phyloP scores from a whole-genome alignment of 805 yeast genomes.

The Wickerhamomyces bovis region DNA sequence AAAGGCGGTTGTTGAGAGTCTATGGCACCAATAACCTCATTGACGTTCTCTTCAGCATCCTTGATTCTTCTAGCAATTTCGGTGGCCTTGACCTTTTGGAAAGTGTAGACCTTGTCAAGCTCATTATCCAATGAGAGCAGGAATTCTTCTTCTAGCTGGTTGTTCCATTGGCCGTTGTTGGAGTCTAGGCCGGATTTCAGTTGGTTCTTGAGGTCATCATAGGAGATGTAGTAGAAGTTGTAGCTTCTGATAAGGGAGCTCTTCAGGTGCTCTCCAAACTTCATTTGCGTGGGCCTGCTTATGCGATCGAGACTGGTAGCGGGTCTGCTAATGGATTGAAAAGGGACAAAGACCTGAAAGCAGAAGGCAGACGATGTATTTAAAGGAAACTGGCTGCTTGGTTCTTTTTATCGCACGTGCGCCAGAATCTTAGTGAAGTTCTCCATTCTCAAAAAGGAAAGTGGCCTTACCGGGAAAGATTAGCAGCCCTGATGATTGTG shows the following conservation, averaged over 20 bases:
- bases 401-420: neutral
- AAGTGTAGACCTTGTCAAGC: slow-evolving; percentile 87
- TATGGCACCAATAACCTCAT: slow-evolving; percentile 54
- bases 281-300: slow-evolving; percentile 47
- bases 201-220: slow-evolving; percentile 83
- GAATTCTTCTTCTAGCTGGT: slow-evolving; percentile 75
- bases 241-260: slow-evolving; percentile 87
- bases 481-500: neutral
- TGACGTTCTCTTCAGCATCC: slow-evolving; percentile 70
- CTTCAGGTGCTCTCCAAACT: slow-evolving; percentile 91
- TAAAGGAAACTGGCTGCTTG: neutral
- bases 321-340: too few species aligned
- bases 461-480: neutral
- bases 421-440: neutral
- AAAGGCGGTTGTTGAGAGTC: slow-evolving; percentile 36
- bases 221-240: slow-evolving; percentile 83
- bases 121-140: slow-evolving; percentile 69
- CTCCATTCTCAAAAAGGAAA: neutral
- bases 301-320: too few species aligned
- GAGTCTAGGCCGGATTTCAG: slow-evolving; percentile 62
- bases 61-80: slow-evolving; percentile 83
- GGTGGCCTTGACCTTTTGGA: slow-evolving; percentile 80
- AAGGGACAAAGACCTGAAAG: neutral
- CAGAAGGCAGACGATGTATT: neutral
- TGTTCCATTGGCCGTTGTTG: slow-evolving; percentile 61